A percentile compares a stretch with the other conserved stretches of the same genome.
phyloP scores from a whole-genome alignment of 352 stramenopile genomes.

The Phytopythium delawarense region DNA sequence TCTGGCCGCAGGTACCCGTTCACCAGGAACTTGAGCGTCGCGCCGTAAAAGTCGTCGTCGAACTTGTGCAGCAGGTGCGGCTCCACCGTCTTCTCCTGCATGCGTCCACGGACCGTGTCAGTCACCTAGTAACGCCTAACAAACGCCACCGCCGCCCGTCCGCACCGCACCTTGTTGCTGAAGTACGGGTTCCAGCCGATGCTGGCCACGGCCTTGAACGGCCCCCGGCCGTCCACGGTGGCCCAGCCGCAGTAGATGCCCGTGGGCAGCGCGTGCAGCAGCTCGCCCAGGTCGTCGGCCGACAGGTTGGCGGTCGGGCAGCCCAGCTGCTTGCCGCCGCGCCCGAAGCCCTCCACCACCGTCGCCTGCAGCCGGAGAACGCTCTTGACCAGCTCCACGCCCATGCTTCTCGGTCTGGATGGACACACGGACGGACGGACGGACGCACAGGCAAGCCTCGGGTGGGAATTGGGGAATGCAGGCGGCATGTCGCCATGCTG shows the following conservation, averaged over 20 bases:
- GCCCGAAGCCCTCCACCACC: slow-evolving; percentile 92
- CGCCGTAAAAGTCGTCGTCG: slow-evolving; percentile 93
- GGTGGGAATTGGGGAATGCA: no score
- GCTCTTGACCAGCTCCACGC: slow-evolving; percentile 50
- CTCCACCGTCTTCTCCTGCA: slow-evolving; percentile 94
- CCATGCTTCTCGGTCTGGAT: slow-evolving; percentile 17
- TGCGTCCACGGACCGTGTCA: neutral
- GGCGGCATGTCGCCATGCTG: no score
- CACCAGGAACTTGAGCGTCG: slow-evolving; percentile 92
- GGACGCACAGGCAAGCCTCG: no score
- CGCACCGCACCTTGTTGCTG: slow-evolving; percentile 75
- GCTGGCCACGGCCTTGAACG: slow-evolving; percentile 96
- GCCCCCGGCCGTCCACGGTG: slow-evolving; percentile 70
- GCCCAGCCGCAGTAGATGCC: slow-evolving; percentile 95
- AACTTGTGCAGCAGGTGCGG: slow-evolving; percentile 94
- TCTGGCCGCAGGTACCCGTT: slow-evolving; percentile 92
- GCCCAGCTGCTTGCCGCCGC: slow-evolving; percentile 94
- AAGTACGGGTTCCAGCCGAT: slow-evolving; percentile 96
- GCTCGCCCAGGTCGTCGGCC: slow-evolving; percentile 76
- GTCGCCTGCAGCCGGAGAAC: slow-evolving; percentile 80
- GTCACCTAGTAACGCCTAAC: neutral
- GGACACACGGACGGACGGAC: no score
- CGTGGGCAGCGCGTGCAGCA: slow-evolving; percentile 73
- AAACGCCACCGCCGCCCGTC: slow-evolving; percentile 1
- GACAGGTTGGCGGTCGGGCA: slow-evolving; percentile 95